Conservation (phyloP, 768 basidiomycete species). For the Tulasnella sp. region DNA sequence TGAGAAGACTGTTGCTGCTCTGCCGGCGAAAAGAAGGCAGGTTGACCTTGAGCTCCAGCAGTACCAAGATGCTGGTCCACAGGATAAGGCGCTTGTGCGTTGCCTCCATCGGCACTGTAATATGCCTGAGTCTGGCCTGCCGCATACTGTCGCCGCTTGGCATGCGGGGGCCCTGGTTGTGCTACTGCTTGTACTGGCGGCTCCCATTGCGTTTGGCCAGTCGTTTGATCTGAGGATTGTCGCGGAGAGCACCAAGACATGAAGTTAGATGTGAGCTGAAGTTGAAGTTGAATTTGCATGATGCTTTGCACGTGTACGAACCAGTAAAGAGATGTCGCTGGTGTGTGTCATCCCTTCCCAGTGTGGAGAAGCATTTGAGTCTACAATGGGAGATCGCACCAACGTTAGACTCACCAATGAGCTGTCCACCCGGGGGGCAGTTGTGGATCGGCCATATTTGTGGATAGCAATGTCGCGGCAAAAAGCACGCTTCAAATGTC, state of each 20-base stretch:
- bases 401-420: constrained; percentile 56
- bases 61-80: constrained; percentile 38
- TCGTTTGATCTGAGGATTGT: constrained; percentile 55
- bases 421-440: constrained; percentile 88
- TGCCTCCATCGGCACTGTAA: constrained; percentile 37
- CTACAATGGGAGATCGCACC: constrained; percentile 9
- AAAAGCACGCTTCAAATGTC: too few species aligned
- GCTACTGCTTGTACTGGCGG: constrained; percentile 47
- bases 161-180: constrained; percentile 29
- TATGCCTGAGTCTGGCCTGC: constrained; percentile 88
- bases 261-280: not conserved
- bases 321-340: constrained; percentile 86
- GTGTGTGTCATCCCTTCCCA: constrained; percentile 60
- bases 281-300: not conserved
- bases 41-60: constrained; percentile 37
- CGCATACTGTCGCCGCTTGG: constrained; percentile 85
- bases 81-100: constrained; percentile 5
- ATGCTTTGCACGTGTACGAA: constrained; percentile 32
- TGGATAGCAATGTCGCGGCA: too few species aligned
- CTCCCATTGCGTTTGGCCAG: constrained; percentile 86
- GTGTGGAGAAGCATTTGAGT: constrained; percentile 20
- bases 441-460: constrained; percentile 26
- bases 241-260: constrained; percentile 14
- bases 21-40: constrained; percentile 31
- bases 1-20: constrained; percentile 23